phyloP scores from a whole-genome alignment of 768 basidiomycete genomes.

The Collybiopsis confluens region DNA sequence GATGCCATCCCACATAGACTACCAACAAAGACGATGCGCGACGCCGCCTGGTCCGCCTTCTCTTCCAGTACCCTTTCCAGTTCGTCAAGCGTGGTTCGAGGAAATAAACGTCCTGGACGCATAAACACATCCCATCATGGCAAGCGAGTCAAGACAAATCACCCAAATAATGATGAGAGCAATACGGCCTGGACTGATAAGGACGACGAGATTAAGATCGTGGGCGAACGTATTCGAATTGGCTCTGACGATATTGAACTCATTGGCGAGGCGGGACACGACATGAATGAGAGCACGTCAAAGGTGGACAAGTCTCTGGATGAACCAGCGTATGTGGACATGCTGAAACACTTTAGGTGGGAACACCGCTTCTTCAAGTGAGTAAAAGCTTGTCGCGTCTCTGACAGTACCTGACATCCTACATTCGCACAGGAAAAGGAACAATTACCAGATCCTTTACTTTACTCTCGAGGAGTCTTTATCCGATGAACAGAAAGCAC shows the following conservation, averaged over 20 bases:
- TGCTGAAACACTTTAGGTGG: slow-evolving; percentile 49
- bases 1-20: slow-evolving; percentile 14
- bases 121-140: neutral
- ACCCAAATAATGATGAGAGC: neutral
- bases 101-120: neutral
- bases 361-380: slow-evolving; percentile 37
- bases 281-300: neutral
- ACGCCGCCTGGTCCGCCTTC: slow-evolving; percentile 8
- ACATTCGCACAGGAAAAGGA: slow-evolving; percentile 46
- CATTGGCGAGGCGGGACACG: neutral
- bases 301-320: slow-evolving; percentile 8
- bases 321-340: slow-evolving; percentile 24
- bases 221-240: neutral
- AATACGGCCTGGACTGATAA: neutral
- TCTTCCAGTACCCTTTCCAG: neutral
- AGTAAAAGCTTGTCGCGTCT: slow-evolving; percentile 16
- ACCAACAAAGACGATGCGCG: slow-evolving; percentile 15
- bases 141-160: neutral
- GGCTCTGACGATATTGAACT: neutral
- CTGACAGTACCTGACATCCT: slow-evolving; percentile 13
- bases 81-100: neutral
- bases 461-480: slow-evolving; percentile 72
- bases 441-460: slow-evolving; percentile 78
- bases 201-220: slow-evolving; percentile 7
- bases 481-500: slow-evolving; percentile 43